These are phyloP conservation scores for Austroboletus rostrupii DNA, from an alignment of 1,284 basidiomycete species.

Conservation along the genomic window DNA sequence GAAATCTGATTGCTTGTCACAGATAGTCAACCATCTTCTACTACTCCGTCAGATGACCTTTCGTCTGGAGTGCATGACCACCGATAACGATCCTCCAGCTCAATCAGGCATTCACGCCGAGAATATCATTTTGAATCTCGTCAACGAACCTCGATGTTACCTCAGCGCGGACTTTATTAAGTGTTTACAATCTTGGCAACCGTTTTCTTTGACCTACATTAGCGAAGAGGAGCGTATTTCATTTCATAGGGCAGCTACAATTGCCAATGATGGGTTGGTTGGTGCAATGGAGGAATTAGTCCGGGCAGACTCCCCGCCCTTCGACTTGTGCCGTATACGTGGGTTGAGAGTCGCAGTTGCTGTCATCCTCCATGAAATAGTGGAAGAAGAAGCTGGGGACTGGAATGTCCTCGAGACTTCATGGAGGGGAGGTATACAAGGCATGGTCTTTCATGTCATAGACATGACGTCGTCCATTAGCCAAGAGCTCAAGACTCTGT, in stretches of 20 bases:
- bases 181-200: conserved; percentile 44
- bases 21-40: conserved; percentile 27
- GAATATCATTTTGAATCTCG: conserved; percentile 59
- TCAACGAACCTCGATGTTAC: conserved; percentile 56
- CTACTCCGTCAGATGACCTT: conserved; percentile 27
- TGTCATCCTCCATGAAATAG: conserved; percentile 49
- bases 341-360: conserved; percentile 60
- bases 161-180: conserved; percentile 54
- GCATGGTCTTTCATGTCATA: conserved; percentile 51
- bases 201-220: conserved; percentile 54
- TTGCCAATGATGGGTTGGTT: conserved; percentile 60
- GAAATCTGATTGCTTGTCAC: conserved; percentile 5
- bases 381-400: conserved; percentile 45
- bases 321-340: conserved; percentile 47
- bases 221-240: conserved; percentile 53
- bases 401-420: conserved; percentile 50
- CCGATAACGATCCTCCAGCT: conserved; percentile 57
- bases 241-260: conserved; percentile 54
- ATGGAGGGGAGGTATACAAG: conserved; percentile 56
- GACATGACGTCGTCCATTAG: conserved; percentile 47
- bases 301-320: conserved; percentile 27
- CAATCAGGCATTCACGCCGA: conserved; percentile 63
- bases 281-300: conserved; percentile 60
- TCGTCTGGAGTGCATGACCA: conserved; percentile 25
- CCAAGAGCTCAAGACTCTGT: conserved; percentile 50